Percentiles rank a stretch among this genome's conserved stretches.
phyloP scores from a whole-genome alignment of 805 yeast species.

The Lipomyces sp. region DNA sequence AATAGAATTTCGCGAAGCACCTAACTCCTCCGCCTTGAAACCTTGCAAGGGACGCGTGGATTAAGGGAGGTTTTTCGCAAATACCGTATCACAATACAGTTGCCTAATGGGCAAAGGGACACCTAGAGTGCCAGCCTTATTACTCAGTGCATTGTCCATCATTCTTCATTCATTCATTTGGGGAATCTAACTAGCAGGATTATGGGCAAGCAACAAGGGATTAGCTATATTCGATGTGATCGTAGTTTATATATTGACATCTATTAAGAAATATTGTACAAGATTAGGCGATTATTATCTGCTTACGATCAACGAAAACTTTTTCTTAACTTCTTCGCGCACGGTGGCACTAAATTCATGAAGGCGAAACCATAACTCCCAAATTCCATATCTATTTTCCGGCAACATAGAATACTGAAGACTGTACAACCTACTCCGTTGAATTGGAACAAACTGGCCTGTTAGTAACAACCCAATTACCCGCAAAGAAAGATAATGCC shows the following conservation, averaged over 20 bases:
- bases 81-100: no score
- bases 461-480: constrained; percentile 51
- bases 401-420: constrained; percentile 61
- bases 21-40: no score
- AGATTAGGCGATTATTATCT: not conserved
- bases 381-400: constrained; percentile 44
- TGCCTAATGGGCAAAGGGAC: no score
- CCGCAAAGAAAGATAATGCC: constrained; percentile 51
- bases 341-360: constrained; percentile 15
- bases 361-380: constrained; percentile 34
- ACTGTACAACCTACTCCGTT: constrained; percentile 55
- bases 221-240: no score
- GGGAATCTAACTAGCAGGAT: no score
- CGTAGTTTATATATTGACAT: not conserved
- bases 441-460: constrained; percentile 56
- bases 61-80: no score
- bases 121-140: no score
- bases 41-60: no score
- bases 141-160: no score
- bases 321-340: constrained; percentile 20
- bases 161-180: no score
- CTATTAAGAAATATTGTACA: not conserved
- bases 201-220: no score
- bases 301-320: constrained; percentile 12
- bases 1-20: no score